A percentile compares a stretch with the other conserved stretches of the same genome.
phyloP scores from a whole-genome alignment of 257 asterid genomes.

The Fraxinus cuspidata region DNA sequence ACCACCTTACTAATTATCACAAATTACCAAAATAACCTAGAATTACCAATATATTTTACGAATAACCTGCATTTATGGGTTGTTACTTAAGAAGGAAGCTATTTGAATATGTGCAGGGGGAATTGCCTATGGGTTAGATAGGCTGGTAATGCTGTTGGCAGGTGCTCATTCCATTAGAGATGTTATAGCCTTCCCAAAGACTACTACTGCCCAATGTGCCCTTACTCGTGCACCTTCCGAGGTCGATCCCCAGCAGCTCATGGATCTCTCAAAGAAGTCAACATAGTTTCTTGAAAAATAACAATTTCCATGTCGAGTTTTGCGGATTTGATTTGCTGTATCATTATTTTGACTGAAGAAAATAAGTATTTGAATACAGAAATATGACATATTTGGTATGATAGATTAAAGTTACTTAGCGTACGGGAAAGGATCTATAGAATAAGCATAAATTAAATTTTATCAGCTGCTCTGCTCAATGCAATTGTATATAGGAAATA shows the following conservation, averaged over 20 bases:
- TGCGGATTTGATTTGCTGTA: background rate
- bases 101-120: slow-evolving; percentile 57
- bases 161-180: slow-evolving; percentile 82
- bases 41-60: too few species aligned
- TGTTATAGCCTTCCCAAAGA: slow-evolving; percentile 94
- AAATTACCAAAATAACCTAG: background rate
- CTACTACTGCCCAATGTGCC: slow-evolving; percentile 88
- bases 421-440: background rate
- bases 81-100: background rate
- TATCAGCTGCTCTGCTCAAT: too few species aligned
- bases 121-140: slow-evolving; percentile 86
- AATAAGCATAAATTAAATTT: too few species aligned
- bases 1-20: background rate
- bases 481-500: too few species aligned
- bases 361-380: background rate
- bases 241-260: slow-evolving; percentile 82
- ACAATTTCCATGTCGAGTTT: background rate
- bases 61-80: background rate
- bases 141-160: slow-evolving; percentile 85
- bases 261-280: slow-evolving; percentile 57
- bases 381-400: background rate
- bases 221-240: slow-evolving; percentile 79
- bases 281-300: slow-evolving; percentile 23
- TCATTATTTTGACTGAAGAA: background rate
- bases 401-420: background rate